Conservation (phyloP, 2,329 filamentous ascomycete species). For the Emydomyces testavorans region DNA sequence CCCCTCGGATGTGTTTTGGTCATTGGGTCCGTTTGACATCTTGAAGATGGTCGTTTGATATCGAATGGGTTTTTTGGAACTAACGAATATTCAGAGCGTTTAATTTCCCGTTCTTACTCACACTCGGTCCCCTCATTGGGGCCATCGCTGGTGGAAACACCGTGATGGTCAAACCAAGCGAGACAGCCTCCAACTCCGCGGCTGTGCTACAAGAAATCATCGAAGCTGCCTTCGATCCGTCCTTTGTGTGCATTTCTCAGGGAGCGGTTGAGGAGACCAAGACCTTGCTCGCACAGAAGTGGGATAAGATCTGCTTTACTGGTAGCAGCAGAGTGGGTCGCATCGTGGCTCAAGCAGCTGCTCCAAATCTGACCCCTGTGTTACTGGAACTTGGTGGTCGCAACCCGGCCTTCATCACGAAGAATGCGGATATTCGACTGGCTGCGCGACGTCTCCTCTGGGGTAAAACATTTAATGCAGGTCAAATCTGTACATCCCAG, state of each 20-base stretch:
- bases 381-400: constrained; percentile 80
- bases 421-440: constrained; percentile 64
- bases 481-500: constrained; percentile 84
- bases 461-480: constrained; percentile 76
- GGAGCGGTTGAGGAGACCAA: constrained; percentile 71
- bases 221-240: constrained; percentile 61
- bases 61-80: not conserved
- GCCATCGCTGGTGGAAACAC: constrained; percentile 90
- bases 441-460: constrained; percentile 77
- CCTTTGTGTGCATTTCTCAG: constrained; percentile 66
- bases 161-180: constrained; percentile 80
- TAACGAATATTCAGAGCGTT: constrained; percentile 48
- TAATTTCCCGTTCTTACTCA: constrained; percentile 84
- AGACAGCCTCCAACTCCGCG: constrained; percentile 63
- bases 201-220: constrained; percentile 71
- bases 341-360: constrained; percentile 81
- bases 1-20: constrained; percentile 73
- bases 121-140: constrained; percentile 66
- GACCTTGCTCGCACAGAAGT: constrained; percentile 72
- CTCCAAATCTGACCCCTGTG: constrained; percentile 76
- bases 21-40: constrained; percentile 54
- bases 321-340: constrained; percentile 67
- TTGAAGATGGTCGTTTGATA: no score
- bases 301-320: constrained; percentile 98
- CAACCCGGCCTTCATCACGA: constrained; percentile 87